Percentiles rank a stretch among this genome's conserved stretches.
phyloP scores from a whole-genome alignment of 768 basidiomycete species.

The Serpula lacrymans region DNA sequence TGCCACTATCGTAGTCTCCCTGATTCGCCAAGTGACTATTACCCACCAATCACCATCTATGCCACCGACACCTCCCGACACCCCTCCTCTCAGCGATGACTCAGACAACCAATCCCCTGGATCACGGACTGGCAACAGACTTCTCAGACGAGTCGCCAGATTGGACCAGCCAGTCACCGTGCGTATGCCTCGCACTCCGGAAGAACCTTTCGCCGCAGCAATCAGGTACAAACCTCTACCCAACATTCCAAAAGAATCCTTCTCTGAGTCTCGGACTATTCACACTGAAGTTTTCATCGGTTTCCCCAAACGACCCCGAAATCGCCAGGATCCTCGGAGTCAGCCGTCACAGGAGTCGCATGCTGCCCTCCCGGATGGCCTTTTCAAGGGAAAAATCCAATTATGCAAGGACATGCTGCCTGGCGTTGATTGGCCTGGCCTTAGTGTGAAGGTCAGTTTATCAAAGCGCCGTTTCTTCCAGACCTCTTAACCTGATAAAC shows the following conservation, averaged over 20 bases:
- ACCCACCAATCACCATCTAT: slow-evolving; percentile 35
- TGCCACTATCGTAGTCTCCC: slow-evolving; percentile 65
- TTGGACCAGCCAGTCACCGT: slow-evolving; percentile 10
- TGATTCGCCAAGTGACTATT: slow-evolving; percentile 58
- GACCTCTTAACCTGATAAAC: background rate
- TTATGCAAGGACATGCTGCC: slow-evolving; percentile 60
- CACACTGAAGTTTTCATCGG: slow-evolving; percentile 52
- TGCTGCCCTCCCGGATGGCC: slow-evolving; percentile 59
- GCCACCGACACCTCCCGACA: slow-evolving; percentile 47
- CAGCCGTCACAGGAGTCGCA: slow-evolving; percentile 48
- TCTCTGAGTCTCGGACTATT: slow-evolving; percentile 22
- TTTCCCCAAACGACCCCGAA: slow-evolving; percentile 66
- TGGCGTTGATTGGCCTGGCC: slow-evolving; percentile 61
- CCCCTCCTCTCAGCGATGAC: slow-evolving; percentile 47
- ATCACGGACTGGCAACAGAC: slow-evolving; percentile 10
- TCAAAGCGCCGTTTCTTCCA: slow-evolving; percentile 1
- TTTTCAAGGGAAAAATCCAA: slow-evolving; percentile 56
- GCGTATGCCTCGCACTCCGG: slow-evolving; percentile 9
- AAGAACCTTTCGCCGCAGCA: slow-evolving; percentile 2
- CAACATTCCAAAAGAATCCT: slow-evolving; percentile 16
- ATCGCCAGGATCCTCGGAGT: slow-evolving; percentile 31
- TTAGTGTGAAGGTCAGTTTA: slow-evolving; percentile 60
- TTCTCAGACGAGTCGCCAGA: slow-evolving; percentile 31
- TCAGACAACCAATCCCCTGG: slow-evolving; percentile 21
- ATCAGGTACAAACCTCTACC: slow-evolving; percentile 22